These are phyloP conservation scores for Penicillium corylophilum DNA, from an alignment of 2,329 filamentous ascomycete species.

Conservation along the genomic window DNA sequence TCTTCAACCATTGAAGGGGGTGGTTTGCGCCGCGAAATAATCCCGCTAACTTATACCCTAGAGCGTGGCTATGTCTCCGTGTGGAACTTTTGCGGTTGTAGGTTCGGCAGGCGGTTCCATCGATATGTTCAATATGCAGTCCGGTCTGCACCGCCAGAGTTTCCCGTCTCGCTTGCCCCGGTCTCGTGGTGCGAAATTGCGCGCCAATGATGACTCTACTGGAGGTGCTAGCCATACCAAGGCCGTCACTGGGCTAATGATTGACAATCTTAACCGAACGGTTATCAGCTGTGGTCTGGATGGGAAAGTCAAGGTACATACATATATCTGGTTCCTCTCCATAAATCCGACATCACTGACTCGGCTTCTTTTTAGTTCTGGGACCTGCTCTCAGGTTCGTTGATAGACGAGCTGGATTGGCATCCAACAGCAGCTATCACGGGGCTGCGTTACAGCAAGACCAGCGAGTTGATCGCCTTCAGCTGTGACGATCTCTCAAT, in stretches of 20 bases:
- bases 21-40: no score
- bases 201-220: neutral
- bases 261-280: conserved; percentile 84
- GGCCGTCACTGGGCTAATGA: conserved; percentile 78
- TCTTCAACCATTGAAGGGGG: neutral
- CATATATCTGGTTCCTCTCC: conserved; percentile 1
- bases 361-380: conserved; percentile 62
- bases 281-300: conserved; percentile 86
- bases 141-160: conserved; percentile 79
- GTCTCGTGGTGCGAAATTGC: conserved; percentile 49
- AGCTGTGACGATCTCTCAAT: conserved; percentile 87
- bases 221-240: conserved; percentile 73
- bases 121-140: conserved; percentile 97
- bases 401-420: conserved; percentile 82
- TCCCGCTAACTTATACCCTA: conserved; percentile 37
- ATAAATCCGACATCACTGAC: neutral
- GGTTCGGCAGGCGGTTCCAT: conserved; percentile 80
- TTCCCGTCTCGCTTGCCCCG: conserved; percentile 79
- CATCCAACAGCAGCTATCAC: conserved; percentile 73
- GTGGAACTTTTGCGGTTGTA: conserved; percentile 88
- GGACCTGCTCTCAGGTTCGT: conserved; percentile 82
- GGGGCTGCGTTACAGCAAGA: conserved; percentile 74
- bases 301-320: conserved; percentile 74
- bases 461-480: conserved; percentile 82
- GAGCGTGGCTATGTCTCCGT: conserved; percentile 84